These are phyloP conservation scores for Xanthoconium separans DNA, from an alignment of 1,284 basidiomycete species.

Conservation along the genomic window DNA sequence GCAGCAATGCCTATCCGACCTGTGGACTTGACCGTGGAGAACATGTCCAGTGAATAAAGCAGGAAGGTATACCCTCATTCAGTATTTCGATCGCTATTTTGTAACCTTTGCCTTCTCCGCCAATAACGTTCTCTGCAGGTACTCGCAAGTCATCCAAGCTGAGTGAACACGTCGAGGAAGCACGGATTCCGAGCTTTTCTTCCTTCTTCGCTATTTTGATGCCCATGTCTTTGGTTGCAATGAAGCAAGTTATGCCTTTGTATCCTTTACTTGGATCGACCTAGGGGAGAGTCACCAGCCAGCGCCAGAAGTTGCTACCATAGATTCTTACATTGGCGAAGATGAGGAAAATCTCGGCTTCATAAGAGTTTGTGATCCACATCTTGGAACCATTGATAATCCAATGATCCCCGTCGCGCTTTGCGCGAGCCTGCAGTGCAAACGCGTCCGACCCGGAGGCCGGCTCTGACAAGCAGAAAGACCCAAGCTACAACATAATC, in stretches of 20 bases:
- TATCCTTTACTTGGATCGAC: constrained; percentile 93
- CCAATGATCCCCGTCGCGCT: constrained; percentile 82
- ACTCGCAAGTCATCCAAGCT: constrained; percentile 95
- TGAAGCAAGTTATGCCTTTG: constrained; percentile 98
- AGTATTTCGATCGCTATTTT: constrained; percentile 98
- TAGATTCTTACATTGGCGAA: constrained; percentile 78
- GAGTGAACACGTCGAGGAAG: constrained; percentile 95
- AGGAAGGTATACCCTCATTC: constrained; percentile 70
- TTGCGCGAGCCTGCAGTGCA: constrained; percentile 90
- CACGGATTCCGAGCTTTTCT: constrained; percentile 95
- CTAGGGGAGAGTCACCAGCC: constrained; percentile 32
- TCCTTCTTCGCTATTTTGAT: constrained; percentile 99
- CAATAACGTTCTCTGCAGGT: constrained; percentile 92
- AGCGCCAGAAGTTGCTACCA: background rate
- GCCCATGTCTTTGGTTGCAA: constrained; percentile 96
- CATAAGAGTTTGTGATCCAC: constrained; percentile 99
- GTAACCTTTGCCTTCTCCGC: constrained; percentile 93
- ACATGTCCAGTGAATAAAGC: background rate
- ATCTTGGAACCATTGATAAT: constrained; percentile 95
- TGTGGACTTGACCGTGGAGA: constrained; percentile 15
- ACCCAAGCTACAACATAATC: constrained; percentile 70
- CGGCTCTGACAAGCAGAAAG: constrained; percentile 94
- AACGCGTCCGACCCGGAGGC: constrained; percentile 97
- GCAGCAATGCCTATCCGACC: constrained; percentile 96
- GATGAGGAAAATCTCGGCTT: constrained; percentile 92